phyloP scores from a whole-genome alignment of 192 early-diverging fungal species.

The Backusella tarrabulga region DNA sequence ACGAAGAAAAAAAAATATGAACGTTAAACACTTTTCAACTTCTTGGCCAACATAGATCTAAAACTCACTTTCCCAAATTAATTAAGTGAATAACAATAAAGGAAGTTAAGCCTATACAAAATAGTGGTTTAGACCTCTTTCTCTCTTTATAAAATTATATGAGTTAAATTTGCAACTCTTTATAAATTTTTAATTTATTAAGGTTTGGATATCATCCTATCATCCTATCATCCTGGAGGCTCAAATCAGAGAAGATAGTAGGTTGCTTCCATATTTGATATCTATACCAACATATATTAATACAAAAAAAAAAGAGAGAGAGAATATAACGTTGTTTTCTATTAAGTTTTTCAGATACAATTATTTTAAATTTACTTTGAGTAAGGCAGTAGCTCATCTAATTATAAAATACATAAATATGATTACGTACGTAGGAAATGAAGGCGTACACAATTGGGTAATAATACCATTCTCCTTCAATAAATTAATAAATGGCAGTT shows the following conservation, averaged over 20 bases:
- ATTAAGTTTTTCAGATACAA: neutral
- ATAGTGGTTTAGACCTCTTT: neutral
- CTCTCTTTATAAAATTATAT: neutral
- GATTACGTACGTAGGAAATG: neutral
- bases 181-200: neutral
- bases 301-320: neutral
- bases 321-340: neutral
- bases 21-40: no score
- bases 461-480: neutral
- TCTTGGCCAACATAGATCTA: no score
- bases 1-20: no score
- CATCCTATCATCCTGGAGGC: neutral
- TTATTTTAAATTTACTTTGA: neutral
- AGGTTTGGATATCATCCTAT: neutral
- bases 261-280: neutral
- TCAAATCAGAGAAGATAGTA: neutral
- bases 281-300: neutral
- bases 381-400: neutral
- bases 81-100: neutral
- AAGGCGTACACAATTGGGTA: neutral
- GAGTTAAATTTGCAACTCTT: neutral
- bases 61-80: no score
- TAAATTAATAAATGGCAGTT: neutral
- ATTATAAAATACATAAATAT: neutral
- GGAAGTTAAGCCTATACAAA: neutral